These are phyloP conservation scores for Ceriops tagal DNA, from an alignment of 345 rosid genomes.

Conservation along the genomic window DNA sequence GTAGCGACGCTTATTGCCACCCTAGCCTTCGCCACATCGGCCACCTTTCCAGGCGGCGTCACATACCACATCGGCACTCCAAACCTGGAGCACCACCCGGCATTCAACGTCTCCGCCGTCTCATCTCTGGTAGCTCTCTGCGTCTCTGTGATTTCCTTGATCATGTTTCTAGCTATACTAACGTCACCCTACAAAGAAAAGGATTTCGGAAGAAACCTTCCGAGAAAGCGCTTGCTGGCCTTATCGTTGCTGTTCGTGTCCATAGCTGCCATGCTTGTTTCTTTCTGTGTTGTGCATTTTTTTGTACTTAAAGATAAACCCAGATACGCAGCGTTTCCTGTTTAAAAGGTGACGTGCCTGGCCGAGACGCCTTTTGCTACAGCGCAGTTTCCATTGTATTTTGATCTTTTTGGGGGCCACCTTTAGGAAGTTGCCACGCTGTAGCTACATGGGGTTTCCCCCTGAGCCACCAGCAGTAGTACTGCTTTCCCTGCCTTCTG, in stretches of 20 bases:
- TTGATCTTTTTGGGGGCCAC: constrained; percentile 41
- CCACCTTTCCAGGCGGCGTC: constrained; percentile 21
- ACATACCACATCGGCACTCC: constrained; percentile 11
- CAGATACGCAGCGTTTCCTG: constrained; percentile 36
- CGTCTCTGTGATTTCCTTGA: constrained; percentile 4
- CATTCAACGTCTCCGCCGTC: constrained; percentile 19
- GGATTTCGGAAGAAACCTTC: constrained; percentile 20
- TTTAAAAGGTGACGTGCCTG: constrained; percentile 42
- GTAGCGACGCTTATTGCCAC: constrained; percentile 5
- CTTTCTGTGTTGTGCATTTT: constrained; percentile 55
- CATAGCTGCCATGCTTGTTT: constrained; percentile 1
- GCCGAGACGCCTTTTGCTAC: constrained; percentile 41
- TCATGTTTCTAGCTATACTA: constrained; percentile 21
- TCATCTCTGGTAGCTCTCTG: constrained; percentile 27
- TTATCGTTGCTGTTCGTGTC: constrained; percentile 20
- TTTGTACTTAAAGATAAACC: constrained; percentile 40
- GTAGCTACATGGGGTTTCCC: constrained; percentile 15
- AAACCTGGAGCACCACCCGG: background rate
- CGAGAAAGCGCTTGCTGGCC: constrained; percentile 22
- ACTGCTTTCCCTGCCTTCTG: too few relatives aligned
- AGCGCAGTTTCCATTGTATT: constrained; percentile 45
- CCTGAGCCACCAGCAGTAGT: too few relatives aligned
- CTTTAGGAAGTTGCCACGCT: constrained; percentile 40
- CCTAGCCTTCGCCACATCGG: background rate
- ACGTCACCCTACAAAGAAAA: constrained; percentile 21